These are phyloP conservation scores for Magnolia officinalis DNA, from an alignment of 164 flowering plant genomes.

Conservation along the genomic window DNA sequence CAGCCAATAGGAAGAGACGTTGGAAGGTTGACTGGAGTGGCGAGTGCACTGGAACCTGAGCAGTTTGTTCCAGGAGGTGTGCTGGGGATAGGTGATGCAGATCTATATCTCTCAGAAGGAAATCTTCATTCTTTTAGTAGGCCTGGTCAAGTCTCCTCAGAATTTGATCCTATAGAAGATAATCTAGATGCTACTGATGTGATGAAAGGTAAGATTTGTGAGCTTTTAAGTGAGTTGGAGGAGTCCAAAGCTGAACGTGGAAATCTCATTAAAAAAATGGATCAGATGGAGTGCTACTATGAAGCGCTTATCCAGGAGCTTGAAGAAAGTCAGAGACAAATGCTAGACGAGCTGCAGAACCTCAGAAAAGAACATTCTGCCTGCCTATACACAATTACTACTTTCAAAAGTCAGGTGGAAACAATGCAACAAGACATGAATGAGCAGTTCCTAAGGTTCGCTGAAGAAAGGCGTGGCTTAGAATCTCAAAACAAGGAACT, in stretches of 20 bases:
- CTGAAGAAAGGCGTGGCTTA: constrained; percentile 51
- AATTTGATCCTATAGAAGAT: constrained; percentile 31
- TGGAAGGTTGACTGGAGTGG: constrained; percentile 13
- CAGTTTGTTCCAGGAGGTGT: constrained; percentile 26
- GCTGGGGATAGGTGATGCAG: constrained; percentile 22
- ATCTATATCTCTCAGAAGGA: constrained; percentile 46
- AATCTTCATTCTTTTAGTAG: constrained; percentile 31
- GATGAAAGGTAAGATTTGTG: constrained; percentile 49
- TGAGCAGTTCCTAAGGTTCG: constrained; percentile 45
- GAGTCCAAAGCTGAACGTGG: constrained; percentile 73
- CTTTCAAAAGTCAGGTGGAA: constrained; percentile 71
- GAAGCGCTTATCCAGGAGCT: constrained; percentile 89
- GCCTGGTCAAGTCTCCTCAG: constrained; percentile 31
- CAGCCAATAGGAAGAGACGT: constrained; percentile 15
- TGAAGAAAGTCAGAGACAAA: constrained; percentile 90
- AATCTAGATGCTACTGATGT: constrained; percentile 24
- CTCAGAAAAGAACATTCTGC: constrained; percentile 78
- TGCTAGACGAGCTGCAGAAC: constrained; percentile 78
- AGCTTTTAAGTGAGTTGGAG: constrained; percentile 69
- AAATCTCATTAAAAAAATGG: constrained; percentile 66
- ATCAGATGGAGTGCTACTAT: constrained; percentile 94
- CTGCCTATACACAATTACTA: constrained; percentile 61
- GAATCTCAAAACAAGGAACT: constrained; percentile 68
- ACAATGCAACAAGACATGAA: constrained; percentile 57
- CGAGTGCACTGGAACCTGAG: constrained; percentile 16